These are phyloP conservation scores for Mucor indicus DNA, from an alignment of 371 early-diverging fungal species.

Conservation along the genomic window DNA sequence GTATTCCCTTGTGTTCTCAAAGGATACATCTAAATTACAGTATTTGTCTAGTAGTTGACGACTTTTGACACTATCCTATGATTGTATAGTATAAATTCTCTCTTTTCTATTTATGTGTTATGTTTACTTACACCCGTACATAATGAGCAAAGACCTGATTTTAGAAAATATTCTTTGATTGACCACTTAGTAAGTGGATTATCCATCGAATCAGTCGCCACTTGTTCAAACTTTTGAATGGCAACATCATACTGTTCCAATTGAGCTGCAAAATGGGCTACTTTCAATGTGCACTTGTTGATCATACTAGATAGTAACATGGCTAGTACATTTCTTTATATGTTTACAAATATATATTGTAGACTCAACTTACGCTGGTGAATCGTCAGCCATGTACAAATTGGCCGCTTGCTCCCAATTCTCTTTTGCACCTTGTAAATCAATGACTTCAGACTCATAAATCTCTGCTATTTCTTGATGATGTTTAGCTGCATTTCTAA, in stretches of 20 bases:
- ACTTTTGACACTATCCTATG: conserved; percentile 73
- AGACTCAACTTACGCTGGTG: conserved; percentile 68
- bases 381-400: conserved; percentile 88
- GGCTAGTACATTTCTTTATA: background rate
- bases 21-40: conserved; percentile 80
- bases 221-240: conserved; percentile 81
- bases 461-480: conserved; percentile 93
- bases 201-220: conserved; percentile 79
- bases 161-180: conserved; percentile 90
- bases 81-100: background rate
- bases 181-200: conserved; percentile 93
- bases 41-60: conserved; percentile 77
- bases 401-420: conserved; percentile 90
- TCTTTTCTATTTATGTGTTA: no score
- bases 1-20: conserved; percentile 83
- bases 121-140: conserved; percentile 56
- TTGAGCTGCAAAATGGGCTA: conserved; percentile 87
- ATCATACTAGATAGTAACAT: conserved; percentile 41
- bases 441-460: conserved; percentile 84
- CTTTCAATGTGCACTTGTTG: conserved; percentile 87
- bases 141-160: conserved; percentile 89
- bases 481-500: conserved; percentile 88
- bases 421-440: conserved; percentile 77
- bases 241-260: conserved; percentile 87
- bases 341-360: background rate